Base-by-base conservation (phyloP, 805 yeast species). In the Debaryomyces maramus region DNA sequence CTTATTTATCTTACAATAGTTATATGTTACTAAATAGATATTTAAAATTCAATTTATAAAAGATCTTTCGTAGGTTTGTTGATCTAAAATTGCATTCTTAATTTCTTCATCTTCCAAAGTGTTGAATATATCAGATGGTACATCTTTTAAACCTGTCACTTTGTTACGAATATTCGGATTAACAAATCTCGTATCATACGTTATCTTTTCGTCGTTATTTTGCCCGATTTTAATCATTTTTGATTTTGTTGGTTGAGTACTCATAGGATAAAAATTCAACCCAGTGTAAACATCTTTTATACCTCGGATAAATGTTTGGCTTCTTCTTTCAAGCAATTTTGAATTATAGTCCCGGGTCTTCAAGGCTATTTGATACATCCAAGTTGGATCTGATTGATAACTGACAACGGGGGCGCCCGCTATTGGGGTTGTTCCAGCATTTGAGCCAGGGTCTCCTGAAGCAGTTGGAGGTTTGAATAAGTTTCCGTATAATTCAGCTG, bases 281-380 rank as follows among this genome's bases (percentile, higher is more conserved):
- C 95, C 95, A 0, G 96, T 85, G 60, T 89, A 91, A 1, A 85
- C 78, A 57, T 91, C 98, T 55, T 81, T 80, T 15, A 78, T 58
- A 1, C 90, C 90, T 36, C 80, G 69, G 15, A 74, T 58, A 27
- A 75, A 65, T 17, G 76, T 74, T 15, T 65, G 68, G 46, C 90
- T 70, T 43, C 85, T 80, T 39, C 75, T 77, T 26, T 68, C 71
- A n/a, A 74, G 61, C 34, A 89, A 63, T 42, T 73, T 73, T 23
- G 78, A 65, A 59, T 93, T 93, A 56, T 77, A 86, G 37, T 80
- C 81, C 46, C 84, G 73, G 3, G 89, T 79, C 22, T 91, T 84
- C n/a, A 73, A 63, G 0, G 96, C 93, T 50, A 88, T 89, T 52
- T 87, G 90, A 50, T 76, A 79, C 65, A 89, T 76, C 96, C 97